Base-by-base conservation (phyloP, 495 filamentous ascomycete genomes). In the Aspergillus biplanus region DNA sequence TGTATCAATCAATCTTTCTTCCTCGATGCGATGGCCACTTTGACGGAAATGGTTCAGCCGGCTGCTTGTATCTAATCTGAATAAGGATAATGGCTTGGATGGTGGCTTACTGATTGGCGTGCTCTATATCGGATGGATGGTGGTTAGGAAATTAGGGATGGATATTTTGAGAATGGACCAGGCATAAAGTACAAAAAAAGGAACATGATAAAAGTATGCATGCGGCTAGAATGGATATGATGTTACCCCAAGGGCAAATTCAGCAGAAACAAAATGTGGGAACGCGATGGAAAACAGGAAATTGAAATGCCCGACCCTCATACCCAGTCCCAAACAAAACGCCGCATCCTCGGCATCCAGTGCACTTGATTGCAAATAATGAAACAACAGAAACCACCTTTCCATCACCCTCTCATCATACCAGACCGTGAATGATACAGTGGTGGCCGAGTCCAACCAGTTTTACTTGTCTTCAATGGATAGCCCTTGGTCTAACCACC, bases 331-430 rank as follows among this genome's bases (percentile, higher is more conserved):
- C 47, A n/a, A 31, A 18, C n/a, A 31, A 50, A 50, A 50, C 47
- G 47, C 47, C 47, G n/a, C 6, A 50, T 31, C 47, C 47, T 18
- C 16, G 47, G 47, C 47, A 50, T 18, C 47, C 47, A 50, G 47
- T 50, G 47, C 47, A 50, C 47, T 50, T 50, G 47, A 21, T 50
- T 50, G 47, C 47, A 50, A 50, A n/a, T 27, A 50, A 50, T 21
- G 27, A 18, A 50, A 31, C 13, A 18, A 50, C 16, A 50, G 27
- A 50, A 49, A 49, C 16, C 39, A 2, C 8, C 39, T 11, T 15
- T 42, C 39, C 39, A 13, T 39, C 37, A 8, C n/a, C 39, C 39
- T 15, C 4, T 15, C 39, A 44, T 44, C 4, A 50, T 27, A 50
- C 16, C 27, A 50, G 27, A 18, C 6, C 11, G 16, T 18, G 9